phyloP scores from a whole-genome alignment of 768 basidiomycete species.

The Boletus huronensis region DNA sequence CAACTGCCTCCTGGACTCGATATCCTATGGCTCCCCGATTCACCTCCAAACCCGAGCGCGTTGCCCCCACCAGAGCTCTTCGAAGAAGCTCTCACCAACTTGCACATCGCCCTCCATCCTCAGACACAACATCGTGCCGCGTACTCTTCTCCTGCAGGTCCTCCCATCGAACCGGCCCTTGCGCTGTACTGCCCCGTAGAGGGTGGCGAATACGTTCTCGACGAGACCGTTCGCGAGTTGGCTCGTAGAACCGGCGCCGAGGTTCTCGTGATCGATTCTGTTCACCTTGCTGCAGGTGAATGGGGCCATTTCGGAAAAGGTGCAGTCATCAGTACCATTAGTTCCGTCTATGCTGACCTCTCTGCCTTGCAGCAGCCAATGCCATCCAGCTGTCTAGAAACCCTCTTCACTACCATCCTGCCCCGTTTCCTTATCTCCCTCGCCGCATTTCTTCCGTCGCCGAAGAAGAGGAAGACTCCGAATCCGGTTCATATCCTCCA shows the following conservation, averaged over 20 bases:
- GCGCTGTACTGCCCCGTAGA: constrained; percentile 78
- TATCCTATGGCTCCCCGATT: constrained; percentile 63
- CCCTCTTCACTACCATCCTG: constrained; percentile 63
- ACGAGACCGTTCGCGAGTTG: constrained; percentile 74
- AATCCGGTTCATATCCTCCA: constrained; percentile 41
- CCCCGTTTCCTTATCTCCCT: constrained; percentile 27
- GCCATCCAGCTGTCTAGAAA: constrained; percentile 66
- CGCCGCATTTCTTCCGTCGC: constrained; percentile 25
- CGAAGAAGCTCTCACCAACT: constrained; percentile 70
- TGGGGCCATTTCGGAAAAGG: constrained; percentile 84
- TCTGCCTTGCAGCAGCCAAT: constrained; percentile 54
- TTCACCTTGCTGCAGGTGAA: constrained; percentile 84
- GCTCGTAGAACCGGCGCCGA: constrained; percentile 74
- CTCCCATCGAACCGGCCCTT: constrained; percentile 74
- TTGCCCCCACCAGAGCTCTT: constrained; percentile 75
- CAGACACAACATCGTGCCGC: constrained; percentile 74
- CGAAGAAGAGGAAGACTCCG: constrained; percentile 48
- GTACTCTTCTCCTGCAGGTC: constrained; percentile 50
- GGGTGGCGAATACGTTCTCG: constrained; percentile 81
- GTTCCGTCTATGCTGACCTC: constrained; percentile 5
- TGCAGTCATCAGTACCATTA: constrained; percentile 22
- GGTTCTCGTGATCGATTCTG: constrained; percentile 78
- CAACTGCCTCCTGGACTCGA: constrained; percentile 55
- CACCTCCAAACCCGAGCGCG: constrained; percentile 21
- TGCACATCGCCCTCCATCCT: constrained; percentile 76